These are phyloP conservation scores for Pisolithus sp. DNA, from an alignment of 768 basidiomycete species.

Conservation along the genomic window DNA sequence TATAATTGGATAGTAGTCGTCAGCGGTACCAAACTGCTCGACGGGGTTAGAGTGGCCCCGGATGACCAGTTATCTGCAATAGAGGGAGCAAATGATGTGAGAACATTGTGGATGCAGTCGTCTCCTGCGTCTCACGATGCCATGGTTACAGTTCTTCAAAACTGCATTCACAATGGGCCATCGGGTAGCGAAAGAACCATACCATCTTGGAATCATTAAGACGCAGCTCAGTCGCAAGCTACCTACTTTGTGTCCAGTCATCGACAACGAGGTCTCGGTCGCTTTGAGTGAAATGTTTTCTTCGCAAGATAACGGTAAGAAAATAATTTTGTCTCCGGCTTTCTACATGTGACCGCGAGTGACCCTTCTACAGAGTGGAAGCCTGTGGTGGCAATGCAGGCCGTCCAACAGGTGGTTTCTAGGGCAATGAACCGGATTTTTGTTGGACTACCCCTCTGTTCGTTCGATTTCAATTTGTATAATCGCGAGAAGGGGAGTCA, in stretches of 20 bases:
- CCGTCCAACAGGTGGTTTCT: constrained; percentile 30
- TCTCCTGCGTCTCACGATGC: not conserved
- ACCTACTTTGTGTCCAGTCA: constrained; percentile 29
- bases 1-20: constrained; percentile 36
- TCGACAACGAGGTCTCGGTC: constrained; percentile 38
- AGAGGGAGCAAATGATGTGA: constrained; percentile 30
- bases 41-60: constrained; percentile 35
- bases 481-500: not conserved
- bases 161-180: constrained; percentile 32
- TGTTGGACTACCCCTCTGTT: constrained; percentile 45
- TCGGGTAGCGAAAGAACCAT: constrained; percentile 19
- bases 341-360: not conserved
- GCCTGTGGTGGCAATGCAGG: constrained; percentile 18
- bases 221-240: constrained; percentile 34
- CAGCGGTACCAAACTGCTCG: constrained; percentile 24
- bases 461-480: constrained; percentile 5
- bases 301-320: constrained; percentile 9
- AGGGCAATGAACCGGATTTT: constrained; percentile 41
- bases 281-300: constrained; percentile 36
- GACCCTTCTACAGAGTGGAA: constrained; percentile 34
- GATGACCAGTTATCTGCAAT: constrained; percentile 32
- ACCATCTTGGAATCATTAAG: constrained; percentile 25
- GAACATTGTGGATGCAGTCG: not conserved
- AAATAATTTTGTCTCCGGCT: not conserved
- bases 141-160: constrained; percentile 28